phyloP scores from a whole-genome alignment of 345 rosid species.

The Trapa bicornis region DNA sequence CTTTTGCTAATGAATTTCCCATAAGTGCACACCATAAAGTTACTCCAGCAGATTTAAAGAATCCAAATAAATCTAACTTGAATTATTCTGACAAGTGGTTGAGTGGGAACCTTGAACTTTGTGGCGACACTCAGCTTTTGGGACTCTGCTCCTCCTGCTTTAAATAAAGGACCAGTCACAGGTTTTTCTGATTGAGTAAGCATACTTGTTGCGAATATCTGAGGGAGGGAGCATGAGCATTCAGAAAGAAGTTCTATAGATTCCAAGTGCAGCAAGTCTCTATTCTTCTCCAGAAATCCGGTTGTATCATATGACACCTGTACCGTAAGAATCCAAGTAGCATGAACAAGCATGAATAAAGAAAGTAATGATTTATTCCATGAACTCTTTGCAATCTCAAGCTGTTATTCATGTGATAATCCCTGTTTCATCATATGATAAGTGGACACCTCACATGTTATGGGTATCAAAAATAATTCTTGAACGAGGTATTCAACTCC shows the following conservation, averaged over 20 bases:
- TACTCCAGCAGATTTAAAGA: not conserved
- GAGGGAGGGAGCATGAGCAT: constrained; percentile 80
- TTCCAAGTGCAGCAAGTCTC: constrained; percentile 86
- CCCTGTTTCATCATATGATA: not conserved
- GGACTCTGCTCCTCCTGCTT: constrained; percentile 82
- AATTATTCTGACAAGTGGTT: constrained; percentile 4
- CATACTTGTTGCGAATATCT: constrained; percentile 80
- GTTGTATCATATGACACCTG: constrained; percentile 91
- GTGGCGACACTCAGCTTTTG: constrained; percentile 87
- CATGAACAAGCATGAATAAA: not conserved
- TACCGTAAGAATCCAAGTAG: not conserved
- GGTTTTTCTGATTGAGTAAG: constrained; percentile 68
- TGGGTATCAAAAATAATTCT: no score
- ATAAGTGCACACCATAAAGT: not conserved
- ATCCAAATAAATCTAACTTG: not conserved
- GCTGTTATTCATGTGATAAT: not conserved
- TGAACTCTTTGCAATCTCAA: not conserved
- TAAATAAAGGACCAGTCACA: constrained; percentile 65
- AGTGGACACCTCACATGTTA: no score
- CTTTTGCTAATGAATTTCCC: not conserved
- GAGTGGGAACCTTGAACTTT: constrained; percentile 67
- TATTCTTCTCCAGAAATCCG: constrained; percentile 92
- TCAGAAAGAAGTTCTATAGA: constrained; percentile 86
- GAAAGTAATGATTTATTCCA: not conserved
- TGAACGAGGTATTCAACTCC: no score